Percentiles rank a stretch among this genome's conserved stretches.
Conservation (phyloP, 1,284 basidiomycete genomes). For the Heimioporus retisporus region DNA sequence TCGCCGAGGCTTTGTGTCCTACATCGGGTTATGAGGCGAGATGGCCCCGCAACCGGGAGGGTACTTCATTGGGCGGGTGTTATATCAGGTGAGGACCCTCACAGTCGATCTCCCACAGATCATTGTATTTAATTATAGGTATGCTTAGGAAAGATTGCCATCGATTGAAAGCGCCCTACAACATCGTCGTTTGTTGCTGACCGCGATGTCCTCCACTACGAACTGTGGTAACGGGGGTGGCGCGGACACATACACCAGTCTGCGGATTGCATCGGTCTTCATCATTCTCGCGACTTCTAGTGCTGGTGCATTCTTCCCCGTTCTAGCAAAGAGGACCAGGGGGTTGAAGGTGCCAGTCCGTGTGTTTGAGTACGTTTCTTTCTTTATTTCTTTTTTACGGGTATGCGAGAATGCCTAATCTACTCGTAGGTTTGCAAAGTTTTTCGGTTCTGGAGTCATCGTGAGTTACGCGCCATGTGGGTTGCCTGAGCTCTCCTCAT, state of each 20-base stretch:
- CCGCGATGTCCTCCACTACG: conserved; percentile 33
- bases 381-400: not conserved
- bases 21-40: too few relatives aligned
- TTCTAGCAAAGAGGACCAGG: conserved; percentile 72
- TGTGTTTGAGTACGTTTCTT: conserved; percentile 76
- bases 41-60: conserved; percentile 31
- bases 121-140: conserved; percentile 13
- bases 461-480: conserved; percentile 52
- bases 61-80: conserved; percentile 15
- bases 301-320: conserved; percentile 86
- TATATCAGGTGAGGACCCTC: conserved; percentile 35
- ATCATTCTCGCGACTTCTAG: conserved; percentile 81
- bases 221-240: conserved; percentile 50
- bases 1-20: too few relatives aligned
- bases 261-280: conserved; percentile 91
- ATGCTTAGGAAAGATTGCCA: not conserved
- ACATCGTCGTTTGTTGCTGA: not conserved
- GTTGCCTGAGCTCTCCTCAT: conserved; percentile 13
- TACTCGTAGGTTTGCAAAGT: conserved; percentile 85
- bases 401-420: conserved; percentile 13
- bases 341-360: conserved; percentile 70
- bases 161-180: not conserved
- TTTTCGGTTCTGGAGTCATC: conserved; percentile 96
- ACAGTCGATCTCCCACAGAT: conserved; percentile 34
- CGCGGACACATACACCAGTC: conserved; percentile 47